These are phyloP conservation scores for Cytospora chrysosperma DNA, from an alignment of 2,329 filamentous ascomycete genomes.

Conservation along the genomic window DNA sequence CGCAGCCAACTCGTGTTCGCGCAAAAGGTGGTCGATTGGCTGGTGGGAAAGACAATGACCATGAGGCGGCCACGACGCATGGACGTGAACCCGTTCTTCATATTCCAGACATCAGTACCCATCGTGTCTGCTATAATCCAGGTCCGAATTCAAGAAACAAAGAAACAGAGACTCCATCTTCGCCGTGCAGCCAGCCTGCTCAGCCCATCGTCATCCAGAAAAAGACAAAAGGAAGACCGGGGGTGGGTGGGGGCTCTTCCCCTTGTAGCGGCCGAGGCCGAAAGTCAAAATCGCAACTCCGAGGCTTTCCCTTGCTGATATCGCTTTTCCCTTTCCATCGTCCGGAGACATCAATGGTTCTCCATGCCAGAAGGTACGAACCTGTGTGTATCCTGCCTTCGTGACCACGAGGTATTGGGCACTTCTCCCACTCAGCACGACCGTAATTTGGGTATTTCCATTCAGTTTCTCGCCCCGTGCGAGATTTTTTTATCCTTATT, in stretches of 20 bases:
- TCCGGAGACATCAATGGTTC: constrained; percentile 7
- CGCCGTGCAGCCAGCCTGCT: constrained; percentile 16
- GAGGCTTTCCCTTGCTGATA: constrained; percentile 6
- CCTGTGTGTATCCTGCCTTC: not conserved
- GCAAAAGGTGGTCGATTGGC: not conserved
- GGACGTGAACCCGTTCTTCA: not conserved
- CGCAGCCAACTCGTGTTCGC: not conserved
- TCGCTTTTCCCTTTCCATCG: not conserved
- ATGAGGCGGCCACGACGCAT: not conserved
- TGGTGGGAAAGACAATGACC: not conserved
- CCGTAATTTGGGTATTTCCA: constrained; percentile 16
- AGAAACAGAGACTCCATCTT: constrained; percentile 20
- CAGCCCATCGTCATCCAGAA: constrained; percentile 12
- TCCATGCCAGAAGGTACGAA: not conserved
- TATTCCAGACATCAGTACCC: not conserved
- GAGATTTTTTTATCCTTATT: not conserved
- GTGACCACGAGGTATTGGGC: not conserved
- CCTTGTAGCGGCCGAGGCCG: not conserved
- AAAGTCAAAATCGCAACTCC: constrained; percentile 9
- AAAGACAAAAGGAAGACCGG: not conserved
- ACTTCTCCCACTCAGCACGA: not conserved
- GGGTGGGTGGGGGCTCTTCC: not conserved
- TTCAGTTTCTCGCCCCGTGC: constrained; percentile 6
- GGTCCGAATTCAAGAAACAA: not conserved
- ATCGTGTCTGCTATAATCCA: constrained; percentile 1